Conservation (phyloP, 768 basidiomycete species). For the Agrocybe praecox region DNA sequence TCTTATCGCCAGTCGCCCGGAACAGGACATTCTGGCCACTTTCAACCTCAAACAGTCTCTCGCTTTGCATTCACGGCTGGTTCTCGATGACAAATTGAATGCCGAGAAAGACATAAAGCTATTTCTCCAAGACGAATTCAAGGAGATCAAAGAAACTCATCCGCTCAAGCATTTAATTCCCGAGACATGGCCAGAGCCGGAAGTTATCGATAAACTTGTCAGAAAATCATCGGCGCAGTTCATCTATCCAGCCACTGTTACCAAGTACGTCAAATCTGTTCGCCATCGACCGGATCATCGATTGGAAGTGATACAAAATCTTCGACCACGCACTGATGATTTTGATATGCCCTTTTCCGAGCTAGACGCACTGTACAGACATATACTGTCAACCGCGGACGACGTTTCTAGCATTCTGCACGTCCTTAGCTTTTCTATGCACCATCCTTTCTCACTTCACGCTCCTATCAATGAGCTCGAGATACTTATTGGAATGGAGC, state of each 20-base stretch:
- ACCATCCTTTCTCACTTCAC: not conserved
- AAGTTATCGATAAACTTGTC: not conserved
- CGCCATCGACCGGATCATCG: not conserved
- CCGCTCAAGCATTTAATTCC: not conserved
- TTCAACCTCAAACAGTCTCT: not conserved
- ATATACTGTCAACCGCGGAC: not conserved
- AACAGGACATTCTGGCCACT: slow-evolving; percentile 2
- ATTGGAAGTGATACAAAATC: not conserved
- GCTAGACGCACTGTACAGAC: not conserved
- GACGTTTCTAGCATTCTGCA: not conserved
- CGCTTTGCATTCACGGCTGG: not conserved
- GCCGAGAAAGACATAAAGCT: slow-evolving; percentile 6
- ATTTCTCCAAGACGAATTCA: not conserved
- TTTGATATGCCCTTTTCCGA: not conserved
- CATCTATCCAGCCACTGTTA: slow-evolving; percentile 1
- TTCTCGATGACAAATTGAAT: slow-evolving; percentile 8
- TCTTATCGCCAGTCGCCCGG: slow-evolving; percentile 12
- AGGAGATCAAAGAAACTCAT: not conserved
- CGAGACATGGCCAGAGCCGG: not conserved
- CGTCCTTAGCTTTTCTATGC: not conserved
- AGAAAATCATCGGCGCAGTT: slow-evolving; percentile 1
- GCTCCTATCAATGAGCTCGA: not conserved
- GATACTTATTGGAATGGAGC: not conserved
- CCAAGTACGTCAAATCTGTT: not conserved
- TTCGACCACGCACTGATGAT: not conserved